Conservation (phyloP, 345 rosid species). For the Schrenkiella parvula region DNA sequence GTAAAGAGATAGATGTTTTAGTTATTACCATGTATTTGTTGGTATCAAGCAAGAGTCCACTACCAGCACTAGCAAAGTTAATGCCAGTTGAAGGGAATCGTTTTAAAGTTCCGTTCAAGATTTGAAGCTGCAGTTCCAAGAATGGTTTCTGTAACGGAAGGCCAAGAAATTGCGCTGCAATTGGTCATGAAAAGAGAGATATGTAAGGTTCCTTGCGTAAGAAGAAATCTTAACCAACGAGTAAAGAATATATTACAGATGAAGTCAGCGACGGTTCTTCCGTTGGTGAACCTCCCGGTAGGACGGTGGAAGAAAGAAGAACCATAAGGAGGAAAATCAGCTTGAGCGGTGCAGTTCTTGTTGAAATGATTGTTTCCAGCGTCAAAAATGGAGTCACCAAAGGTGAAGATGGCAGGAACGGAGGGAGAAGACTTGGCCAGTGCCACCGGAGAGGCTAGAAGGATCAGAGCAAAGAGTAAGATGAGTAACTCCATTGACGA, state of each 20-base stretch:
- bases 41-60: constrained; percentile 54
- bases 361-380: constrained; percentile 67
- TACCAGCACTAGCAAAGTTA: constrained; percentile 69
- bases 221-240: background rate
- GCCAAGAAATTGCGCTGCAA: constrained; percentile 49
- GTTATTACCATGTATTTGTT: constrained; percentile 40
- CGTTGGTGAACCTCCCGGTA: constrained; percentile 74
- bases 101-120: constrained; percentile 45
- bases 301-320: constrained; percentile 61
- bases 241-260: constrained; percentile 31
- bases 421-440: constrained; percentile 16
- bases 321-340: constrained; percentile 75
- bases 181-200: background rate
- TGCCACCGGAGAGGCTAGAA: constrained; percentile 4
- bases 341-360: constrained; percentile 59
- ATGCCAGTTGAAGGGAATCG: constrained; percentile 50
- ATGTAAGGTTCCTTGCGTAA: constrained; percentile 5
- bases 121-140: constrained; percentile 36
- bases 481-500: constrained; percentile 15
- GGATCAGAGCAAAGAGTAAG: background rate
- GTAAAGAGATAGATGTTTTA: background rate
- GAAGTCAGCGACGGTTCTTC: constrained; percentile 64
- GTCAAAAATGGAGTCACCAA: constrained; percentile 67
- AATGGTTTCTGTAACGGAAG: constrained; percentile 50
- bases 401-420: constrained; percentile 49